These are phyloP conservation scores for Lumnitzera littorea DNA, from an alignment of 345 rosid genomes.

Conservation along the genomic window DNA sequence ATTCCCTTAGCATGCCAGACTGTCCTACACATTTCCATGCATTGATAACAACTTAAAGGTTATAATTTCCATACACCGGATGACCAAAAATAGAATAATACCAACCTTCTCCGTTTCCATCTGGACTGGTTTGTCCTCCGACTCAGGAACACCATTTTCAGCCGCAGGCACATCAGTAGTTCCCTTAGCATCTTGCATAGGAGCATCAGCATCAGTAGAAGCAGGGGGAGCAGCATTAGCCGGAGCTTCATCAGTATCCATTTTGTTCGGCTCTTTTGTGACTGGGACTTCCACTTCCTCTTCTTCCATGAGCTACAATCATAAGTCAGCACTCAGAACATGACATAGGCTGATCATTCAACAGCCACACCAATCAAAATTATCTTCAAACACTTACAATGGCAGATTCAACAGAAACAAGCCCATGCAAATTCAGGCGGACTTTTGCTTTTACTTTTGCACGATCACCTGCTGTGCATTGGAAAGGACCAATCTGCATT, in stretches of 20 bases:
- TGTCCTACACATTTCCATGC: too few species aligned
- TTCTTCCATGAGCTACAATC: slow-evolving; percentile 79
- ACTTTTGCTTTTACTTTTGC: slow-evolving; percentile 91
- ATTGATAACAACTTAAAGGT: not conserved
- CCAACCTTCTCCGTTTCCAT: slow-evolving; percentile 92
- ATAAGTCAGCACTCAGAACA: not conserved
- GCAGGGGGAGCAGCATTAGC: slow-evolving; percentile 27
- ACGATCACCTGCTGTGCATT: slow-evolving; percentile 57
- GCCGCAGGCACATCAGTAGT: slow-evolving; percentile 27
- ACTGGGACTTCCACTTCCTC: slow-evolving; percentile 88
- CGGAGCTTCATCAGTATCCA: slow-evolving; percentile 74
- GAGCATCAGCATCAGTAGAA: slow-evolving; percentile 57
- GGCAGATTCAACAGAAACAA: slow-evolving; percentile 81
- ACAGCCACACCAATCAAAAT: not conserved
- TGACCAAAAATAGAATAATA: not conserved
- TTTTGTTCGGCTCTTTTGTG: slow-evolving; percentile 48
- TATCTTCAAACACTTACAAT: slow-evolving; percentile 40
- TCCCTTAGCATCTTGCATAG: slow-evolving; percentile 76
- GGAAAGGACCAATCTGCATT: slow-evolving; percentile 93
- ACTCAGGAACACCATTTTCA: slow-evolving; percentile 74
- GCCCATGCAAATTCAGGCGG: slow-evolving; percentile 83
- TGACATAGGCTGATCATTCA: not conserved
- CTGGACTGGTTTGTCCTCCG: slow-evolving; percentile 64
- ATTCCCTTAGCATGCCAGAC: too few species aligned
- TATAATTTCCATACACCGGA: not conserved